These are phyloP conservation scores for Rhinocladiella similis DNA, from an alignment of 2,329 filamentous ascomycete genomes.

Conservation along the genomic window DNA sequence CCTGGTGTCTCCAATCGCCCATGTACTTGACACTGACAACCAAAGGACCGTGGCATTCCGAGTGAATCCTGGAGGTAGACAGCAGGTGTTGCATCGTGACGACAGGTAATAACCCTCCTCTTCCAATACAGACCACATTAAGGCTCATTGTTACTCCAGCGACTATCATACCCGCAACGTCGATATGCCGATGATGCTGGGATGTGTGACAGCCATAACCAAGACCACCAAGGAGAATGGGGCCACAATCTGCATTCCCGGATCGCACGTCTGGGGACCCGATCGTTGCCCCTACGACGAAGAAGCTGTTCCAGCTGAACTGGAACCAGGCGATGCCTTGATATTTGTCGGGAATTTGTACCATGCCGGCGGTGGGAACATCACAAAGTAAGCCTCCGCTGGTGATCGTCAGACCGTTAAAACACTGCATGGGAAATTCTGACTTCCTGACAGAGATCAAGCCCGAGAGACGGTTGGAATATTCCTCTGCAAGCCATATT, in stretches of 20 bases:
- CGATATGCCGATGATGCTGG: slow-evolving; percentile 41
- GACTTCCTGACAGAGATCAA: slow-evolving; percentile 17
- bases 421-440: not conserved
- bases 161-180: slow-evolving; percentile 34
- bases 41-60: slow-evolving; percentile 32
- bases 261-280: slow-evolving; percentile 32
- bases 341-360: slow-evolving; percentile 38
- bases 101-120: slow-evolving; percentile 33
- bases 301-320: slow-evolving; percentile 32
- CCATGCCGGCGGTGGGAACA: slow-evolving; percentile 37
- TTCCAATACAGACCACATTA: slow-evolving; percentile 32
- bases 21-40: too few relatives aligned
- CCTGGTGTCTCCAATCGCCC: too few relatives aligned
- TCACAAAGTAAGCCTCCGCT: slow-evolving; percentile 19
- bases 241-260: slow-evolving; percentile 34
- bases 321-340: slow-evolving; percentile 39
- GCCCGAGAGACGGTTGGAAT: slow-evolving; percentile 24
- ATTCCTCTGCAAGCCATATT: slow-evolving; percentile 24
- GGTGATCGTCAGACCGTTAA: too few relatives aligned
- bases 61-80: slow-evolving; percentile 30
- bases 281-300: slow-evolving; percentile 25
- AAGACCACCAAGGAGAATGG: slow-evolving; percentile 33
- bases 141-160: slow-evolving; percentile 27
- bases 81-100: slow-evolving; percentile 33
- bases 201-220: slow-evolving; percentile 38